These are phyloP conservation scores for Aspergillus novoparasiticus DNA, from an alignment of 2,329 filamentous ascomycete genomes.

Conservation along the genomic window DNA sequence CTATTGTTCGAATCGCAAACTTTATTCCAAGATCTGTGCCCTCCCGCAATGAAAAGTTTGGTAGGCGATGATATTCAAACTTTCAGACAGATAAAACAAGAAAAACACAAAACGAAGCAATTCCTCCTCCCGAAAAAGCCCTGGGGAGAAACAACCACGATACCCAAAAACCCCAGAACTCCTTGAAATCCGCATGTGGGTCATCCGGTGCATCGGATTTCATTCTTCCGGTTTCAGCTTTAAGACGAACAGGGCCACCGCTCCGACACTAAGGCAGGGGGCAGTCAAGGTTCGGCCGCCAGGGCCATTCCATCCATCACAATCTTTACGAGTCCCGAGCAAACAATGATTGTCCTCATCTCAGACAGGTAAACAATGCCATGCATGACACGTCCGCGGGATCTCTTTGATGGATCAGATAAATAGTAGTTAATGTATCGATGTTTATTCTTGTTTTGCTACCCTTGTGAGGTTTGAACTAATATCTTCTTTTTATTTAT, in stretches of 20 bases:
- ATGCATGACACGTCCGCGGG: not conserved
- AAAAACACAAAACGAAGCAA: not conserved
- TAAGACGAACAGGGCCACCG: slow-evolving; percentile 14
- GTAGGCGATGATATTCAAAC: not conserved
- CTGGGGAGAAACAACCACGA: not conserved
- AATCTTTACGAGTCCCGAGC: not conserved
- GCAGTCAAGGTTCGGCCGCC: slow-evolving; percentile 4
- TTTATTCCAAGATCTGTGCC: not conserved
- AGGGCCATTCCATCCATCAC: slow-evolving; percentile 9
- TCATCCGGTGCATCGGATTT: slow-evolving; percentile 12
- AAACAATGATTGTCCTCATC: not conserved
- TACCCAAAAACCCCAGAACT: not conserved
- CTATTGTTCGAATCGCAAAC: not conserved
- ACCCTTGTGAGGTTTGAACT: not conserved
- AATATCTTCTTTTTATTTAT: too few species aligned
- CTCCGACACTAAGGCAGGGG: slow-evolving; percentile 23
- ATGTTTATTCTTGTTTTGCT: not conserved
- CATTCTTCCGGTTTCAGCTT: slow-evolving; percentile 27
- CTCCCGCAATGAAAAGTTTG: not conserved
- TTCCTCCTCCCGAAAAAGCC: not conserved
- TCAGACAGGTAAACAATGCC: slow-evolving; percentile 5
- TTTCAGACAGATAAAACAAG: not conserved
- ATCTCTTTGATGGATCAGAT: not conserved
- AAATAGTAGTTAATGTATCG: not conserved
- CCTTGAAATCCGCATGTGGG: slow-evolving; percentile 1